Evolutionary conservation across 768 basidiomycete species (phyloP).

Genomic region (Termitomyces sp.): DNA sequence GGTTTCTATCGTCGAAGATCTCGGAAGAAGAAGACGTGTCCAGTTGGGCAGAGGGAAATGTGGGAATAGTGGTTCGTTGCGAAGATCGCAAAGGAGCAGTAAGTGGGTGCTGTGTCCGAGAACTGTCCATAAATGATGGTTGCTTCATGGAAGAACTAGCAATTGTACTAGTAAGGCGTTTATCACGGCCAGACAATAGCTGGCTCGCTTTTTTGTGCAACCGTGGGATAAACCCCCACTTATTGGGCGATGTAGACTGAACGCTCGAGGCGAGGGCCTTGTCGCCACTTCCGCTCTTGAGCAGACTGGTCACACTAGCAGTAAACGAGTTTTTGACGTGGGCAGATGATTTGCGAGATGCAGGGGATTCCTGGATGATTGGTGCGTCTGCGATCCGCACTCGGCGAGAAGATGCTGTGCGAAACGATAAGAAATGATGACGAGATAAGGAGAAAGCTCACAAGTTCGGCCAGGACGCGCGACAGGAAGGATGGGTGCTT

Average conservation of each 20-base stretch:
- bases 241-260: slow-evolving; percentile 10
- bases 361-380: background rate
- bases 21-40: slow-evolving; percentile 21
- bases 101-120: slow-evolving; percentile 4
- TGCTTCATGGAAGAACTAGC: slow-evolving; percentile 5
- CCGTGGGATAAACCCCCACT: slow-evolving; percentile 25
- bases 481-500: slow-evolving; percentile 23
- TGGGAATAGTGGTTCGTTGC: slow-evolving; percentile 13
- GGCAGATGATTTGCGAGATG: slow-evolving; percentile 11
- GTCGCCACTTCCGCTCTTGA: slow-evolving; percentile 34
- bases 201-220: slow-evolving; percentile 27
- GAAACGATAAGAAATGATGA: background rate
- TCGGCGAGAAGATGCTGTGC: background rate
- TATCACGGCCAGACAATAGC: slow-evolving; percentile 20
- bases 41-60: slow-evolving; percentile 16
- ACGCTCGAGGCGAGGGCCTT: slow-evolving; percentile 12
- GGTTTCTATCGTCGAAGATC: slow-evolving; percentile 48
- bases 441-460: background rate
- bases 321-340: slow-evolving; percentile 21
- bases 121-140: slow-evolving; percentile 12
- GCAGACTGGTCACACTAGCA: slow-evolving; percentile 26
- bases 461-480: slow-evolving; percentile 13
- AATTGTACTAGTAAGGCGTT: slow-evolving; percentile 14
- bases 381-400: slow-evolving; percentile 7
- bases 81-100: slow-evolving; percentile 9